These are phyloP conservation scores for Capsicum pubescens DNA, from an alignment of 257 asterid genomes.

Conservation along the genomic window DNA sequence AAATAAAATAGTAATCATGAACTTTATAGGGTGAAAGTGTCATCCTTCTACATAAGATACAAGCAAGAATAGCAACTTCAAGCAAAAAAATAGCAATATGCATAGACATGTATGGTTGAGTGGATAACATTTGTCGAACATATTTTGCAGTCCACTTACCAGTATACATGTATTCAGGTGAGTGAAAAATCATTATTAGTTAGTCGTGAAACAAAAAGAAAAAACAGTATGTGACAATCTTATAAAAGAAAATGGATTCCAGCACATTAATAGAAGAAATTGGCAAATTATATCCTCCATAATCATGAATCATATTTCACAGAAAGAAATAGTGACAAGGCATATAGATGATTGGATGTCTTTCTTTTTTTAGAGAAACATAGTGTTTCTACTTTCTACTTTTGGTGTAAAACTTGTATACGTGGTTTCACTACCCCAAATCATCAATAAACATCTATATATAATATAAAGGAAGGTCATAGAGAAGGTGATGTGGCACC, in stretches of 20 bases:
- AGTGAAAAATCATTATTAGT: neutral
- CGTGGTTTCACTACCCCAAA: neutral
- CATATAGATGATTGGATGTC: neutral
- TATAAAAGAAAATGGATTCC: neutral
- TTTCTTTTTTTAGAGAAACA: neutral
- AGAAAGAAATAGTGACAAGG: neutral
- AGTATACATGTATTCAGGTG: neutral
- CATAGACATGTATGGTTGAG: neutral
- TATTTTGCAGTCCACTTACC: neutral
- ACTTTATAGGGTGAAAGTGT: neutral
- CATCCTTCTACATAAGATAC: neutral
- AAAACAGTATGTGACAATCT: neutral
- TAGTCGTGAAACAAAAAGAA: neutral
- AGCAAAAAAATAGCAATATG: neutral
- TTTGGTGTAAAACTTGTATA: neutral
- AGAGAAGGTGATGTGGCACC: too few species aligned
- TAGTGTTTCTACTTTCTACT: neutral
- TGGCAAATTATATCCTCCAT: conserved; percentile 2
- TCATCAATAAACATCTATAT: neutral
- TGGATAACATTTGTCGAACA: neutral
- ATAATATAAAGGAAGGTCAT: too few species aligned
- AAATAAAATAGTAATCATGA: conserved; percentile 14
- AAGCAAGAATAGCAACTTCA: neutral
- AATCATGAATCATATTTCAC: conserved; percentile 12
- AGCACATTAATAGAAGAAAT: neutral